Evolutionary conservation across 805 yeast genomes (phyloP).

Genomic region (Starmerella vitae): DNA sequence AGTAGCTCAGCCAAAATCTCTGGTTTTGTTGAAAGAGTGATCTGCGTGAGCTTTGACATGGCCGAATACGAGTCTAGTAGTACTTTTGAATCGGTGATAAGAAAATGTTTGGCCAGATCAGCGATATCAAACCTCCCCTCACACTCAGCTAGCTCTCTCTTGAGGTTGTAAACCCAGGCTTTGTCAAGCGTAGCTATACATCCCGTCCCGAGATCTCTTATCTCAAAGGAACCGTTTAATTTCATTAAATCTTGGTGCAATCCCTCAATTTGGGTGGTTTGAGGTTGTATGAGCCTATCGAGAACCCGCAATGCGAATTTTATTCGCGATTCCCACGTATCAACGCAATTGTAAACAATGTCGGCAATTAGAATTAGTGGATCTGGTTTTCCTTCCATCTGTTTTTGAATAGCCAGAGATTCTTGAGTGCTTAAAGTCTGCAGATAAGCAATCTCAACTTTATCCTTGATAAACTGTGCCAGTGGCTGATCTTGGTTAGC

Average conservation of each 20-base stretch:
- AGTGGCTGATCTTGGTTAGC: conserved; percentile 1
- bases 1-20: not conserved
- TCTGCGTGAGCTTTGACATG: not conserved
- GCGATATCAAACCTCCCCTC: not conserved
- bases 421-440: not conserved
- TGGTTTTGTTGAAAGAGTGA: not conserved
- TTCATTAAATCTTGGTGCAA: not conserved
- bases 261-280: not conserved
- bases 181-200: conserved; percentile 7
- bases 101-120: not conserved
- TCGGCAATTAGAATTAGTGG: not conserved
- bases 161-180: conserved; percentile 2
- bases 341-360: conserved; percentile 7
- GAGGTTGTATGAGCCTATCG: conserved; percentile 1
- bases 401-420: not conserved
- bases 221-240: conserved; percentile 5
- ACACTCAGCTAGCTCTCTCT: not conserved
- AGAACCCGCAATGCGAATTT: conserved; percentile 2
- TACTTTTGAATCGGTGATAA: not conserved
- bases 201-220: conserved; percentile 1
- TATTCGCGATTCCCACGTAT: conserved; percentile 1
- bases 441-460: conserved; percentile 4
- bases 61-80: not conserved
- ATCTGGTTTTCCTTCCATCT: not conserved
- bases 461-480: conserved; percentile 3